Base-by-base conservation (phyloP, 495 filamentous ascomycete species). In the Penicillium lividum region DNA sequence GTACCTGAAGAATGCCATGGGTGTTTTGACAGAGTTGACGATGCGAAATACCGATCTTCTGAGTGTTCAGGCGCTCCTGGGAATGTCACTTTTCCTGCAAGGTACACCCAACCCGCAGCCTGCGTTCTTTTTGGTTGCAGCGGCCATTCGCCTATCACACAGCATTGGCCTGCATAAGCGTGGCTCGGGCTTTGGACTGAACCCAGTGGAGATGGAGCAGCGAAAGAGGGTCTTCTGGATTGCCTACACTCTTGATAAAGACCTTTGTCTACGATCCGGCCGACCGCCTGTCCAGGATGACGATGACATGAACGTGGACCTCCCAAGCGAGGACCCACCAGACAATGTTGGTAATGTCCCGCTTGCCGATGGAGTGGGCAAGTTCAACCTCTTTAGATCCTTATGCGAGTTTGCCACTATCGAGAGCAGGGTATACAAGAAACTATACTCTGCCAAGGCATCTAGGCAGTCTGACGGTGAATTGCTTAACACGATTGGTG, bases 191-290 rank as follows among this genome's bases (percentile, higher is more conserved):
- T 97, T 98, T 71, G 92, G 93, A 58, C 78, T 98, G 43, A 96
- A 93, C 64, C 84, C 86, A 13, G 86, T 91, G 18, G 94, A 98
- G 68, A 88, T 92, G 45, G 95, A 98, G 70, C 94, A 98, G 73
- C 83, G 94, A 33, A 97, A 97, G 76, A 79, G 94, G 61, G 94
- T 98, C 3, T 98, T 98, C 65, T 98, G 94, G 94, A 97, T 98
- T 65, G 92, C 89, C 11, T 98, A 98, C 67, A 85, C 96, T 75
- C 76, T 97, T 29, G 94, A 98, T 68, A 96, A 96, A 77, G 94
- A 98, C 66, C 85, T 98, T 58, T 97, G 93, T 70, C 83, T 98
- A 30, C 86, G 94, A 31, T 94, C 92, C 16, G 94, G 94, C 33
- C 85, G 94, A 53, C 94, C 94, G 27, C 93, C 93, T 16, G 90